Evolutionary conservation across 2,329 filamentous ascomycete species (phyloP).

Genomic region (Calycina marina): DNA sequence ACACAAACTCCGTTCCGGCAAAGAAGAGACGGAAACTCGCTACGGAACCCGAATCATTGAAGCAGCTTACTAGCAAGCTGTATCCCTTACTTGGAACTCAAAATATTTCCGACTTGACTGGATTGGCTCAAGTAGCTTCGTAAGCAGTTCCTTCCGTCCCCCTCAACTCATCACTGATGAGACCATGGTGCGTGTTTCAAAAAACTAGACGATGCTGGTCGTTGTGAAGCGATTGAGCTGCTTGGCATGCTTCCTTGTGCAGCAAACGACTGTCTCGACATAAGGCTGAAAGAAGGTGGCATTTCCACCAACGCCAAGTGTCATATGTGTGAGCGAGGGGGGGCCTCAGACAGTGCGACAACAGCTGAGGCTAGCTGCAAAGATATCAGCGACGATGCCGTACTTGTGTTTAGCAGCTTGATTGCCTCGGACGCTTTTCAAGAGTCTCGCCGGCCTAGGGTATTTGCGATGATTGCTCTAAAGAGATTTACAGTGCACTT

Average conservation of each 20-base stretch:
- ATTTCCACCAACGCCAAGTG: constrained; percentile 17
- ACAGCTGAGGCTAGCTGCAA: constrained; percentile 10
- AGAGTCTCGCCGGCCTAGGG: constrained; percentile 43
- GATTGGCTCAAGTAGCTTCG: constrained; percentile 30
- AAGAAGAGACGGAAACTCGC: constrained; percentile 22
- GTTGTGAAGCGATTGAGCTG: constrained; percentile 37
- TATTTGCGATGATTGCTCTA: constrained; percentile 58
- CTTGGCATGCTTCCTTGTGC: constrained; percentile 45
- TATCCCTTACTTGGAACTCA: constrained; percentile 24
- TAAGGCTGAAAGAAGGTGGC: constrained; percentile 16
- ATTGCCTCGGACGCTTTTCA: constrained; percentile 29
- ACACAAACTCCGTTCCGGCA: constrained; percentile 6
- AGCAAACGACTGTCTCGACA: constrained; percentile 30
- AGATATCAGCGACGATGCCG: constrained; percentile 24
- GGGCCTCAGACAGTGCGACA: constrained; percentile 6
- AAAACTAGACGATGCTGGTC: constrained; percentile 31
- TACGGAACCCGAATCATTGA: constrained; percentile 17
- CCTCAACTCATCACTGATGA: background rate
- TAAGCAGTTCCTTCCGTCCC: constrained; percentile 24
- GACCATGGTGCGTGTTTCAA: constrained; percentile 28
- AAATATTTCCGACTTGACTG: constrained; percentile 23
- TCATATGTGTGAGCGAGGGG: constrained; percentile 17
- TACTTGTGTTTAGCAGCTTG: constrained; percentile 32
- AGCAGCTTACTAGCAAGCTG: constrained; percentile 22
- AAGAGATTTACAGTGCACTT: constrained; percentile 57